A percentile compares a stretch with the other conserved stretches of the same genome.
phyloP scores from a whole-genome alignment of 2,329 filamentous ascomycete species.

The Stagonosporopsis vannaccii region DNA sequence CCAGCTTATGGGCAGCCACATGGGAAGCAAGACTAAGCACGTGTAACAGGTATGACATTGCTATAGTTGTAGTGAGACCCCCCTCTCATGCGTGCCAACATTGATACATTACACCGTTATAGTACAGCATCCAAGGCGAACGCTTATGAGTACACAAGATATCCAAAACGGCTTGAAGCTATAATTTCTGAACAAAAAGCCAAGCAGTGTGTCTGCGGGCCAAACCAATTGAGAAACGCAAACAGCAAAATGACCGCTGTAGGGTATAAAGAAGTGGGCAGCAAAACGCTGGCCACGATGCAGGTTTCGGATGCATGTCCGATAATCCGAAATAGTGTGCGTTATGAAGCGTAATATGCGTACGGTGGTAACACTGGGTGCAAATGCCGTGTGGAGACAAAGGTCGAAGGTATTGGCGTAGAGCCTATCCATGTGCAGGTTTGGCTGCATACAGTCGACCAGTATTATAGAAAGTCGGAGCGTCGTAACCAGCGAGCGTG shows the following conservation, averaged over 20 bases:
- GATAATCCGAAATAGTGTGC: conserved; percentile 22
- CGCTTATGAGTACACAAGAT: conserved; percentile 20
- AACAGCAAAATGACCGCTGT: conserved; percentile 18
- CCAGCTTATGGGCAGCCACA: conserved; percentile 11
- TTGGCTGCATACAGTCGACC: conserved; percentile 6
- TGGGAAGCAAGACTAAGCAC: conserved; percentile 14
- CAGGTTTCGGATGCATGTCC: conserved; percentile 18
- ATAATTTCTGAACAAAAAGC: conserved; percentile 1
- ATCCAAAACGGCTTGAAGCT: conserved; percentile 25
- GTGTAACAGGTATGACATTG: conserved; percentile 4
- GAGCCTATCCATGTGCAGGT: neutral
- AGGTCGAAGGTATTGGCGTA: conserved; percentile 14
- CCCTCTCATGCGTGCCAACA: conserved; percentile 13
- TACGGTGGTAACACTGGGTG: conserved; percentile 28
- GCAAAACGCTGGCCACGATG: conserved; percentile 17
- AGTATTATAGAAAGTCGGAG: conserved; percentile 23
- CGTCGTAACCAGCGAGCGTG: conserved; percentile 26
- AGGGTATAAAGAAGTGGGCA: conserved; percentile 29
- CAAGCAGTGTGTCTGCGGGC: conserved; percentile 6
- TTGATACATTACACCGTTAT: conserved; percentile 40
- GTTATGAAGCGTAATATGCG: conserved; percentile 26
- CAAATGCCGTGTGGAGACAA: conserved; percentile 21
- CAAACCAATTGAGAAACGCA: conserved; percentile 9
- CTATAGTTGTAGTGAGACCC: neutral
- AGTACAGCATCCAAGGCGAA: conserved; percentile 28